Base-by-base conservation (phyloP, 2,329 filamentous ascomycete species). In the Phyllosticta capitalensis region DNA sequence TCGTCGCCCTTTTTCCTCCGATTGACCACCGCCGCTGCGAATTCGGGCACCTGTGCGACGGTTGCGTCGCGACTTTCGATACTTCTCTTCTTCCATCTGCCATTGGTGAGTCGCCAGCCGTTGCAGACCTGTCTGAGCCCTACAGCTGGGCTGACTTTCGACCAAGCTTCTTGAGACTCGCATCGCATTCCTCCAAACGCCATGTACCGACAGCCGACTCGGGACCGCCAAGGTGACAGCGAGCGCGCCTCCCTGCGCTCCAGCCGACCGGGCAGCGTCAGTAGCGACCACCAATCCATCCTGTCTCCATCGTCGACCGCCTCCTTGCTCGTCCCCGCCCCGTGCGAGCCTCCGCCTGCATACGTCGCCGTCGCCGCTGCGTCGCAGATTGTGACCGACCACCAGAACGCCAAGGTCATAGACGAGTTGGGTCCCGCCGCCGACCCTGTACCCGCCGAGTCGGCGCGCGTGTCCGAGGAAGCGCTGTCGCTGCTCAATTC, bases 291-390 rank as follows among this genome's bases (percentile, higher is more conserved):
- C 62, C 54, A 48, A 22, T 89, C 87, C 5, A 76, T 80, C 63
- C 78, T 81, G 63, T 76, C 81, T 67, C 63, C 69, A 69, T 57
- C 65, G 66, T 58, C 67, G 77, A 74, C 71, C 76, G 81, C 67
- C 75, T 88, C 55, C 79, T 83, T 72, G 83, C 84, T 53, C 52
- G 88, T 89, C 56, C 88, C 90, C 19, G 71, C 82, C 33, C 78
- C 78, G 55, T 81, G 92, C 61, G 85, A 85, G 52, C 94, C 92
- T 9, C 79, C 87, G 64, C 87, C 94, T 28, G 89, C 86, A 19
- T 99, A 95, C 75, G 92, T 99, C 67, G 92, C 92, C 53, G 80
- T 85, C 30, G 87, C 90, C 52, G 90, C 92, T 61, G 94, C 92
- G 56, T 91, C 90, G 19, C 90, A 96, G 71, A 92, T 95, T 63